Base-by-base conservation (phyloP, 2,329 filamentous ascomycete genomes). In the Endothia cerciana region DNA sequence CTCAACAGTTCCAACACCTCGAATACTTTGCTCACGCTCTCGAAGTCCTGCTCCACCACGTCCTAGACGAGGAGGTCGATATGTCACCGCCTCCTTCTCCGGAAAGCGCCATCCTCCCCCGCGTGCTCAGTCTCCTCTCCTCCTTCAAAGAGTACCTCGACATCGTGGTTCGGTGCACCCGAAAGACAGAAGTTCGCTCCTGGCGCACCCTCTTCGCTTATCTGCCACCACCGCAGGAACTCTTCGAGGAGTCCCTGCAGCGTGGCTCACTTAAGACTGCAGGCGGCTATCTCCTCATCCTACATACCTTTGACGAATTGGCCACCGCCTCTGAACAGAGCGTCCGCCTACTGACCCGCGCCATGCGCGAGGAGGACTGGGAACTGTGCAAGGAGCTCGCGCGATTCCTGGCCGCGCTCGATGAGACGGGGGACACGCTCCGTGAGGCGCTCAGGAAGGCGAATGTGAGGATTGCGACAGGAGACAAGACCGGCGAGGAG, bases 171-270 rank as follows among this genome's bases (percentile, higher is more conserved):
- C 95, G 97, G 78, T 99, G 95, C 78, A 97, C 95, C 1, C 90
- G 95, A 63, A 99, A 99, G 78, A 99, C 95, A 0, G 95, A 99
- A 75, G 89, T 97, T 8, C 89, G 94, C 47, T 97, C 93, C 64
- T 99, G 95, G 95, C 89, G 91, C 67, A 97, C 95, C 0, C 83
- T 99, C 1, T 99, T 99, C 76, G 88, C 89, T 4, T 93, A 97
- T 73, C 83, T 99, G 0, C 95, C 95, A 0, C 92, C 94, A 0
- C 92, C 94, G 4, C 90, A 93, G 72, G 91, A 95, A 71, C 85
- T 99, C 0, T 99, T 99, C 72, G 94, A 99, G 76, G 92, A 97
- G 76, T 94, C 93, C 4, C 81, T 99, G 11, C 88, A 91, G 70
- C 87, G 92, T 64, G 93, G 92, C 3, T 92, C 90, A 4, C 82